phyloP scores from a whole-genome alignment of 805 yeast species.

The Monosporozyma servazzii region DNA sequence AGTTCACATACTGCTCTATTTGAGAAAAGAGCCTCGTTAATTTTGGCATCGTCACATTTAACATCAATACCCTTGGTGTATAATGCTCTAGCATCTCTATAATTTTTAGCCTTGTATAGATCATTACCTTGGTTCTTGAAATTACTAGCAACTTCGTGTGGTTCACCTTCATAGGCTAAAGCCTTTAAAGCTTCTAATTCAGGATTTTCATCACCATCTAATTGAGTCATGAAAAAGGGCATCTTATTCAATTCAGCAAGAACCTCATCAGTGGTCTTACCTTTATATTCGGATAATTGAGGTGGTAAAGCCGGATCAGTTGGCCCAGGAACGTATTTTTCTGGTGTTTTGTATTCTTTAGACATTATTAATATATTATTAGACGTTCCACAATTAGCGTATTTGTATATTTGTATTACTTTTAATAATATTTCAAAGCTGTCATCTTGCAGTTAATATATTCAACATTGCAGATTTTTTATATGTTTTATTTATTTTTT shows the following conservation, averaged over 20 bases:
- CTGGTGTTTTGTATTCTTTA: constrained; percentile 25
- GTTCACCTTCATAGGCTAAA: constrained; percentile 91
- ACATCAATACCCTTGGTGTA: constrained; percentile 76
- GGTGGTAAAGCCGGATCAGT: constrained; percentile 74
- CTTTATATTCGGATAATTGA: constrained; percentile 53
- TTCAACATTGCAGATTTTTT: not conserved
- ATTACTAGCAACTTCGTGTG: constrained; percentile 80
- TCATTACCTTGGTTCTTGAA: constrained; percentile 93
- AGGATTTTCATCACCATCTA: constrained; percentile 68
- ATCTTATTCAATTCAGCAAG: constrained; percentile 67
- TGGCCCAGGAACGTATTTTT: constrained; percentile 38
- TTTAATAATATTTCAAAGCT: not conserved
- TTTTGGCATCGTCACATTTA: constrained; percentile 44
- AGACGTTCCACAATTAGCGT: not conserved
- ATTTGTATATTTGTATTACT: not conserved
- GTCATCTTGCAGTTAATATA: not conserved
- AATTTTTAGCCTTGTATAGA: constrained; percentile 61
- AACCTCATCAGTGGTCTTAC: constrained; percentile 66
- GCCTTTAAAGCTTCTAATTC: constrained; percentile 84
- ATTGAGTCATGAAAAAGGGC: constrained; percentile 89
- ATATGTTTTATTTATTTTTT: not conserved
- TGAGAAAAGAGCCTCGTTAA: constrained; percentile 55
- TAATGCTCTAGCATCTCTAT: constrained; percentile 63
- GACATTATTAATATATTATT: constrained; percentile 5
- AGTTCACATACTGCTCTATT: constrained; percentile 91